Conservation (phyloP, 176 grass and related monocot species). For the Saccharum officinarum region DNA sequence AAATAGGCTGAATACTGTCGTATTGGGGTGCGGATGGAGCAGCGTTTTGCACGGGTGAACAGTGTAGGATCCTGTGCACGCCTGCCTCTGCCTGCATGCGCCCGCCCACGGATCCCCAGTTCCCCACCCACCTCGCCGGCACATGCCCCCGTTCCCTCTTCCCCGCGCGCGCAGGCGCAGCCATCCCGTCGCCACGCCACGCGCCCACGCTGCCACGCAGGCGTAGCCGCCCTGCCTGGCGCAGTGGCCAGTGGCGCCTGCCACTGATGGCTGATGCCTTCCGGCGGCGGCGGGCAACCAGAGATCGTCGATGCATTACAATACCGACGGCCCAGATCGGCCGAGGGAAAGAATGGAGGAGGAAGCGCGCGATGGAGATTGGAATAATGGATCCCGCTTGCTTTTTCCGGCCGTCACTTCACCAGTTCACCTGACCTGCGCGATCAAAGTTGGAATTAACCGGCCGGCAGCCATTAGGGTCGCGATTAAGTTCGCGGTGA, state of each 20-base stretch:
- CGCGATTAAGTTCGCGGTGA: background rate
- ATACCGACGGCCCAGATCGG: background rate
- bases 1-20: no score
- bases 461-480: background rate
- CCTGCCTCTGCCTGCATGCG: background rate
- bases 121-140: background rate
- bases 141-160: slow-evolving; percentile 4
- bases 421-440: no score
- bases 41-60: slow-evolving; percentile 31
- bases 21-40: background rate
- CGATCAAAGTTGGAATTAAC: background rate
- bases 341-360: background rate
- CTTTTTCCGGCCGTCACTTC: background rate
- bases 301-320: background rate
- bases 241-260: no score
- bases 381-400: background rate
- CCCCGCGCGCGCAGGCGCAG: background rate
- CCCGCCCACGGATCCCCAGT: background rate
- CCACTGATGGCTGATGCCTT: background rate
- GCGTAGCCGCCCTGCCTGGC: no score
- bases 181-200: background rate
- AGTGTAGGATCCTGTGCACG: slow-evolving; percentile 38
- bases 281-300: background rate
- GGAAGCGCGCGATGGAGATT: background rate
- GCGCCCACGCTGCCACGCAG: no score